Evolutionary conservation across 2,329 filamentous ascomycete species (phyloP).

Genomic region (Conoideocrella luteorostrata): DNA sequence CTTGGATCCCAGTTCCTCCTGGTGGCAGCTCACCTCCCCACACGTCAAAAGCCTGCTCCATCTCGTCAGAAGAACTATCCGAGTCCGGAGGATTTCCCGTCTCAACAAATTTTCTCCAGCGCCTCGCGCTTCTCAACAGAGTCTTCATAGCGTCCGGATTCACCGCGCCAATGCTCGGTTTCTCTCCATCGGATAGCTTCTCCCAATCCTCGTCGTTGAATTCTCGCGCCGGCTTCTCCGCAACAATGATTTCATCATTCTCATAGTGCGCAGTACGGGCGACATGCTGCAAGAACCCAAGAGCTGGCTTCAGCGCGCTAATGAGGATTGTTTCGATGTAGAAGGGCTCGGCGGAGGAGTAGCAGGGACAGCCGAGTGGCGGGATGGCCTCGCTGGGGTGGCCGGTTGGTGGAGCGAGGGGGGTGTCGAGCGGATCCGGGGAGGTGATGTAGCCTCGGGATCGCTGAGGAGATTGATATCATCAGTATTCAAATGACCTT

Average conservation of each 20-base stretch:
- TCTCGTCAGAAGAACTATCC: slow-evolving; percentile 1
- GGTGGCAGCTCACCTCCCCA: background rate
- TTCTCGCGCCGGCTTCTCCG: slow-evolving; percentile 15
- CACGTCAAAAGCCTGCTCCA: background rate
- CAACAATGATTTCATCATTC: slow-evolving; percentile 33
- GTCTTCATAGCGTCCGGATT: slow-evolving; percentile 16
- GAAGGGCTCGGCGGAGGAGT: slow-evolving; percentile 57
- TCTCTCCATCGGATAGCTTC: slow-evolving; percentile 22
- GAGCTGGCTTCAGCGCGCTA: slow-evolving; percentile 42
- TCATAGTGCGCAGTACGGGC: slow-evolving; percentile 31
- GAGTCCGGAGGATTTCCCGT: slow-evolving; percentile 1
- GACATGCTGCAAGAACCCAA: slow-evolving; percentile 57
- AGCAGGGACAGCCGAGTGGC: slow-evolving; percentile 56
- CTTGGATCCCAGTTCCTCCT: background rate
- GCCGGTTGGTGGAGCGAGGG: slow-evolving; percentile 46
- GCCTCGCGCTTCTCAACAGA: slow-evolving; percentile 18
- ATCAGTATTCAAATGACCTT: no score
- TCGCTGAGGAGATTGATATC: slow-evolving; percentile 39
- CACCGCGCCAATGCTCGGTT: slow-evolving; percentile 18
- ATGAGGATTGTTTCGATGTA: slow-evolving; percentile 59
- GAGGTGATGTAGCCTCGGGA: slow-evolving; percentile 56
- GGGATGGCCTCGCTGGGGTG: slow-evolving; percentile 37
- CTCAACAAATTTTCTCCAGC: slow-evolving; percentile 21
- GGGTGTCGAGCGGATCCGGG: slow-evolving; percentile 41
- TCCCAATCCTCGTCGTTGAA: slow-evolving; percentile 24